These are phyloP conservation scores for Fraxinus ornus DNA, from an alignment of 305 asterid species.

Conservation along the genomic window DNA sequence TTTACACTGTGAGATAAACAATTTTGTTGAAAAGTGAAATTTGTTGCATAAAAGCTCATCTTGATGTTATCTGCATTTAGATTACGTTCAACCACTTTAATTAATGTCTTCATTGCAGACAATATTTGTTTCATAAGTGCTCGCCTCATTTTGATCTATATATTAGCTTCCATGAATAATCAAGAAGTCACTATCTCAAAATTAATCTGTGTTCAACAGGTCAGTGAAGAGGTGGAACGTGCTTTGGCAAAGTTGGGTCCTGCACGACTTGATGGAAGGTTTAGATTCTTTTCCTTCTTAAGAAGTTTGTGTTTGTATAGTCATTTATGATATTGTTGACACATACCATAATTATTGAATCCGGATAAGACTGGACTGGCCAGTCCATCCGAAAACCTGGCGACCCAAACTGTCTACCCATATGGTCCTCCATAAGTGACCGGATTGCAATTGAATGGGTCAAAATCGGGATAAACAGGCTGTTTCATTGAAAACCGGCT, in stretches of 20 bases:
- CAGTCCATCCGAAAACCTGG: background rate
- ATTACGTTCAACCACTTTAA: background rate
- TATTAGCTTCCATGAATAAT: conserved; percentile 1
- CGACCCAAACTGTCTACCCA: background rate
- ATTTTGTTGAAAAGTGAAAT: background rate
- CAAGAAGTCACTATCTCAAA: background rate
- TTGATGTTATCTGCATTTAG: background rate
- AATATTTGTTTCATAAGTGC: background rate
- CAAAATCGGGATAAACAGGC: background rate
- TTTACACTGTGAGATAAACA: background rate
- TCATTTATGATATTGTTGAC: background rate
- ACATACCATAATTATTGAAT: background rate
- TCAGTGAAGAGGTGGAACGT: conserved; percentile 95
- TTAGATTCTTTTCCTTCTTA: conserved; percentile 4
- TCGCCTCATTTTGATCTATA: background rate
- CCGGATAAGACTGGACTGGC: background rate
- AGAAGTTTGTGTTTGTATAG: background rate
- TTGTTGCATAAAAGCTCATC: background rate
- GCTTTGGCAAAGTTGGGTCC: conserved; percentile 92
- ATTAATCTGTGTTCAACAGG: conserved; percentile 48
- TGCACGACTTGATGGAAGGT: conserved; percentile 78
- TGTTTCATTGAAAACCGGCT: background rate
- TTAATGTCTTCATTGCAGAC: background rate
- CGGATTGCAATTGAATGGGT: background rate
- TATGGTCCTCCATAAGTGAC: background rate